phyloP scores from a whole-genome alignment of 768 basidiomycete genomes.

The Boletus vermiculosoides region DNA sequence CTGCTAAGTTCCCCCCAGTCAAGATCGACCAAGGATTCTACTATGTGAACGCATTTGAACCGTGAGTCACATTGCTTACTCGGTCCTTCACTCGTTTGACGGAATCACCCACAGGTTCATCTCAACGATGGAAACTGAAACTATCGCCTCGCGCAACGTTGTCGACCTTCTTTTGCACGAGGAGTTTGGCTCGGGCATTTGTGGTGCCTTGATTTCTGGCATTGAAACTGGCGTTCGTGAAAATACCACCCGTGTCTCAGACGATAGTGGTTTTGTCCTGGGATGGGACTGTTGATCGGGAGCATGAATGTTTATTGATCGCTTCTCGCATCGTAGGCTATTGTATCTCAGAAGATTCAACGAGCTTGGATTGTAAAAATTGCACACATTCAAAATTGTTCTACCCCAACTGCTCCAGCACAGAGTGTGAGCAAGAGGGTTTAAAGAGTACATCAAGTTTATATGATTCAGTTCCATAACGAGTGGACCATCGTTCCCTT shows the following conservation, averaged over 20 bases:
- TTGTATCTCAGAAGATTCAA: neutral
- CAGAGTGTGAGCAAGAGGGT: neutral
- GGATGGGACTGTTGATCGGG: constrained; percentile 71
- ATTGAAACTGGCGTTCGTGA: constrained; percentile 14
- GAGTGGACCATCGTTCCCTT: neutral
- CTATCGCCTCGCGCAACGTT: constrained; percentile 76
- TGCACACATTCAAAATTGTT: neutral
- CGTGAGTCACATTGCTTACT: constrained; percentile 47
- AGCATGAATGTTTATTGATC: neutral
- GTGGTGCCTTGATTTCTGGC: constrained; percentile 44
- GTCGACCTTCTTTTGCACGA: constrained; percentile 78
- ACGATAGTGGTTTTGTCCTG: constrained; percentile 49
- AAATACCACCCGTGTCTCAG: constrained; percentile 10
- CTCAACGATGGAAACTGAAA: constrained; percentile 94
- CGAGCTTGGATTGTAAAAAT: constrained; percentile 1
- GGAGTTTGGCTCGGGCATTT: constrained; percentile 69
- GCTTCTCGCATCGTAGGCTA: neutral
- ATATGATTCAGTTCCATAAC: neutral
- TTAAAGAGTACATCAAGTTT: neutral
- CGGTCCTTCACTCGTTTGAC: constrained; percentile 1
- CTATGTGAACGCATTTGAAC: constrained; percentile 92
- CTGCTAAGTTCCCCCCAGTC: constrained; percentile 67
- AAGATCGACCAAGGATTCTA: constrained; percentile 77
- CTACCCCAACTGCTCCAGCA: neutral
- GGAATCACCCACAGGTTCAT: constrained; percentile 52